A percentile compares a stretch with the other conserved stretches of the same genome.
phyloP scores from a whole-genome alignment of 352 stramenopile species.

The Pythium insidiosum region DNA sequence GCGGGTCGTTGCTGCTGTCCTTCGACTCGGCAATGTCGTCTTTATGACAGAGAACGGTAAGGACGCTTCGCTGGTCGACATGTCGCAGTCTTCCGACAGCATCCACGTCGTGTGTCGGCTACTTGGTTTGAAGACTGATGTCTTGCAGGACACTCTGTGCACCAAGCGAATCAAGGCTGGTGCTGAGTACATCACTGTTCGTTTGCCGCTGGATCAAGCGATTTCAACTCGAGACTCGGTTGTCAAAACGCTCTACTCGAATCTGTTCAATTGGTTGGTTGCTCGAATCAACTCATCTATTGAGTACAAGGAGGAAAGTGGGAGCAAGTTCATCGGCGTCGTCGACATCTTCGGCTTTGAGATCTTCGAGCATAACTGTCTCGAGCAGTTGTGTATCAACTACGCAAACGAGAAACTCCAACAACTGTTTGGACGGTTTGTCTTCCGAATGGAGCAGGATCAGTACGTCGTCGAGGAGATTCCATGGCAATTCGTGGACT shows the following conservation, averaged over 20 bases:
- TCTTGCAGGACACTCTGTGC: conserved; percentile 53
- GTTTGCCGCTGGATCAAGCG: conserved; percentile 55
- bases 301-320: conserved; percentile 61
- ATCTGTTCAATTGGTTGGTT: conserved; percentile 93
- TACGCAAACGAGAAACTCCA: conserved; percentile 87
- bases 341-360: conserved; percentile 91
- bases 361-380: conserved; percentile 88
- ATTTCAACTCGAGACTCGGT: conserved; percentile 75
- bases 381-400: conserved; percentile 88
- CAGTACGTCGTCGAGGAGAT: conserved; percentile 82
- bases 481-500: conserved; percentile 84
- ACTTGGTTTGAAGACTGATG: conserved; percentile 51
- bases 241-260: conserved; percentile 84
- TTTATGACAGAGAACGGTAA: conserved; percentile 70
- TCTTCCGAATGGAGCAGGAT: conserved; percentile 84
- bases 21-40: conserved; percentile 83
- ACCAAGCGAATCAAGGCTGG: conserved; percentile 79
- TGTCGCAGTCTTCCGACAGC: conserved; percentile 32
- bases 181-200: conserved; percentile 67
- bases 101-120: conserved; percentile 79
- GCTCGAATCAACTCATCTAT: conserved; percentile 90
- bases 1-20: conserved; percentile 72
- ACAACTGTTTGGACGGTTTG: conserved; percentile 72
- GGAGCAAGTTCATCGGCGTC: conserved; percentile 83
- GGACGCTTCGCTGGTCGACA: conserved; percentile 52